These are phyloP conservation scores for Epichloe brachyelytri DNA, from an alignment of 2,329 filamentous ascomycete species.

Conservation along the genomic window DNA sequence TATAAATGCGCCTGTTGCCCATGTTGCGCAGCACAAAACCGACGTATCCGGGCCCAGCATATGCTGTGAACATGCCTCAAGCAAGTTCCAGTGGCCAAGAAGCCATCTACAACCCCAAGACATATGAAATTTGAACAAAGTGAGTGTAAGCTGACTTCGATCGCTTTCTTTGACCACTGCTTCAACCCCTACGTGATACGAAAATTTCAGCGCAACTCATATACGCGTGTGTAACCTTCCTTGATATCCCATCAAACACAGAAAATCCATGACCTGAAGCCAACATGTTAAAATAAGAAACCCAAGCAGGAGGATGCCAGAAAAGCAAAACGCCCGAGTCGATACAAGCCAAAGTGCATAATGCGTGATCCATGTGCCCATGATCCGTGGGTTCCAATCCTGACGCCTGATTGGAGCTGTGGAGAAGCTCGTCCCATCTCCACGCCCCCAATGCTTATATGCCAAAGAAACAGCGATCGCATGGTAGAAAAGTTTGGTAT, in stretches of 20 bases:
- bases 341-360: background rate
- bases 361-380: background rate
- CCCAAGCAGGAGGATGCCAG: background rate
- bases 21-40: background rate
- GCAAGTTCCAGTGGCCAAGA: background rate
- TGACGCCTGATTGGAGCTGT: conserved; percentile 1
- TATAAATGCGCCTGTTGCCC: background rate
- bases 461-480: conserved; percentile 3
- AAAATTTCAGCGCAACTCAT: conserved; percentile 3
- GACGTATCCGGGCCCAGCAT: background rate
- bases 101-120: background rate
- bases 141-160: background rate
- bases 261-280: background rate
- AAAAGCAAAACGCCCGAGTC: background rate
- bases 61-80: background rate
- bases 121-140: background rate
- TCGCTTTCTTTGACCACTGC: background rate
- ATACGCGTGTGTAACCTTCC: conserved; percentile 3
- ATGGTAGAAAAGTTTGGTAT: conserved; percentile 3
- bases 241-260: background rate
- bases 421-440: background rate
- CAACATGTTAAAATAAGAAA: background rate
- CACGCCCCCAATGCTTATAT: conserved; percentile 2
- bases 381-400: background rate
- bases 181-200: background rate